A percentile compares a stretch with the other conserved stretches of the same genome.
These are phyloP conservation scores for Macrophomina tecta DNA, from an alignment of 2,329 filamentous ascomycete genomes.

Conservation along the genomic window DNA sequence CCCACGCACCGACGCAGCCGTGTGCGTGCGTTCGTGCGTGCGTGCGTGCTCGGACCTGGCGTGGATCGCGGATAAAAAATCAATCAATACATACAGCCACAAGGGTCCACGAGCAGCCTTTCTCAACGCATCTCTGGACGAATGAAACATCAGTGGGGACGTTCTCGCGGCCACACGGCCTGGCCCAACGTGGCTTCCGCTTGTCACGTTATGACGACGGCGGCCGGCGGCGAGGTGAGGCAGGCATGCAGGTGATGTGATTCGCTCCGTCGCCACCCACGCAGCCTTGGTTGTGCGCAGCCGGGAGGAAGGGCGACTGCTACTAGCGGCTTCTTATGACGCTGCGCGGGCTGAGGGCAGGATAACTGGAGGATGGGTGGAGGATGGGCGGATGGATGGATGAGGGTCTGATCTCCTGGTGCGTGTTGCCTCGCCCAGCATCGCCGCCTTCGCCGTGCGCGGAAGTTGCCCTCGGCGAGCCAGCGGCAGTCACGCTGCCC, in stretches of 20 bases:
- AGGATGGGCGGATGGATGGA: not conserved
- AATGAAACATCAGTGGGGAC: constrained; percentile 21
- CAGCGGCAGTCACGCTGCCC: constrained; percentile 10
- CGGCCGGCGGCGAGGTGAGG: not conserved
- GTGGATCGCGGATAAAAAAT: constrained; percentile 24
- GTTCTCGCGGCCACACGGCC: not conserved
- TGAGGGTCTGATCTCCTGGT: constrained; percentile 8
- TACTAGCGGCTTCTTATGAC: constrained; percentile 10
- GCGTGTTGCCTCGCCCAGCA: constrained; percentile 2
- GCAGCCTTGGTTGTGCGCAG: constrained; percentile 5
- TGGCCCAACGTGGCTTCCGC: constrained; percentile 12
- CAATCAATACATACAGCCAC: constrained; percentile 18
- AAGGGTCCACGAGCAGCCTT: constrained; percentile 4
- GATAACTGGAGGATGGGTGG: not conserved
- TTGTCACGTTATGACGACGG: constrained; percentile 14
- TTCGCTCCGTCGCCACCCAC: constrained; percentile 16
- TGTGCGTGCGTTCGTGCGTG: not conserved
- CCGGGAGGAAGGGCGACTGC: not conserved
- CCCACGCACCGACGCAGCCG: not conserved
- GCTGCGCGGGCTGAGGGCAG: not conserved
- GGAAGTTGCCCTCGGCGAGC: not conserved
- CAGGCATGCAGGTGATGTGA: not conserved
- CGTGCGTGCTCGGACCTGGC: not conserved
- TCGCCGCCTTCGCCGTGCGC: not conserved
- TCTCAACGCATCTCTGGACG: constrained; percentile 19